Evolutionary conservation across 2,329 filamentous ascomycete genomes (phyloP), one percentile per base, ranked within the genome.

Genomic region (Fusarium temperatum): DNA sequence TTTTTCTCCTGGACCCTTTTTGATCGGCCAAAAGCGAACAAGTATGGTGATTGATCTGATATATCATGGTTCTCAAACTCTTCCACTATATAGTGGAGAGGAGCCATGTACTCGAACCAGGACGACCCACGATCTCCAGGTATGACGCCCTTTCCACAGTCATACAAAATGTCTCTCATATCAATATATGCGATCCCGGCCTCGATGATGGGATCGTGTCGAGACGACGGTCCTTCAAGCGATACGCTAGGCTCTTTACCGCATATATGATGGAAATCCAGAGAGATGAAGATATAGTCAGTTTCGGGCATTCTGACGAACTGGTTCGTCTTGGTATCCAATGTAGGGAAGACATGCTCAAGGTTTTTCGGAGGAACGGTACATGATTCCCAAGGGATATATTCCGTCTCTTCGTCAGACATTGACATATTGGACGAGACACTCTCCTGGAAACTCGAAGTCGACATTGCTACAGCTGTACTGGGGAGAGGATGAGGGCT

Each of bases 21-120:
- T 1, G 72, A 73, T 63, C 68, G 64, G 8, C 63, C 73, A 41
- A 73, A 75, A 3, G 72, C 70, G 35, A 75, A 75, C 26, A 65
- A 42, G 20, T 59, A 55, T 10, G 50, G 50, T 24, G 42, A 35
- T 20, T 50, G 42, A 15, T 50, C 10, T 53, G 26, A 11, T 38
- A 6, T 12, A 9, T 53, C 22, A 17, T 72, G 66, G 9, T 54
- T 57, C 22, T 63, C 44, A 35, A 56, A 72, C 38, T 72, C 74
- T 18, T 64, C 56, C 2, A 70, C 44, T 7, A 74, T 72, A 12
- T 62, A 72, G 32, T 75, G 67, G 12, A 56, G 26, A 8, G 64
- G 57, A 4, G 55, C 57, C 68, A 76, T 75, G 18, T 63, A 47
- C n/a, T 42, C 56, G 45, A 73, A 75, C 73, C 73, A 75, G 14